A percentile compares a stretch with the other conserved stretches of the same genome.
These are phyloP conservation scores for Coemansia sp. DNA, from an alignment of 192 early-diverging fungal species.

Conservation along the genomic window DNA sequence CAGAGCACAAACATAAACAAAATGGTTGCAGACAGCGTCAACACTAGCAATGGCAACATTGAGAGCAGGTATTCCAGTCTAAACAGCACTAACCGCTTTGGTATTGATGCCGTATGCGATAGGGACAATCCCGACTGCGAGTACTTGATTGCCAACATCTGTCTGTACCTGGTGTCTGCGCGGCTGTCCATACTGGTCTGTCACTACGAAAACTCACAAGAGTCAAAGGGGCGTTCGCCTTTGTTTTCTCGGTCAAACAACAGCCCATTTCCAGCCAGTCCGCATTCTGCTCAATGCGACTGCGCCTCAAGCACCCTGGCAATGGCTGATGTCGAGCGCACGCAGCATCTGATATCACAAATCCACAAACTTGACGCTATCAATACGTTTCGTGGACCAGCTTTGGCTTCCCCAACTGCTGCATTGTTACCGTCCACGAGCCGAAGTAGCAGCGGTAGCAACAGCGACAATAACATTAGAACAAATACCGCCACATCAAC, in stretches of 20 bases:
- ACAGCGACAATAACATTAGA: conserved; percentile 4
- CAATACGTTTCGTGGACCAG: conserved; percentile 8
- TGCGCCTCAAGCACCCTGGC: conserved; percentile 31
- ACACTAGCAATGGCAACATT: too few species aligned
- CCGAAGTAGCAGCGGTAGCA: conserved; percentile 8
- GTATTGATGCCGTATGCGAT: conserved; percentile 3
- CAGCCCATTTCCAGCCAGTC: not conserved
- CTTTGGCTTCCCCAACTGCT: conserved; percentile 1
- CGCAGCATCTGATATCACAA: conserved; percentile 35
- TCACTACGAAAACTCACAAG: conserved; percentile 38
- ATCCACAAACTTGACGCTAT: conserved; percentile 36
- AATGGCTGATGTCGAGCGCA: conserved; percentile 26
- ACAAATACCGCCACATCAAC: not conserved
- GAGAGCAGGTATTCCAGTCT: too few species aligned
- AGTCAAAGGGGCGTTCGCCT: conserved; percentile 12
- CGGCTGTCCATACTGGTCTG: conserved; percentile 42
- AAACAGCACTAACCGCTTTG: not conserved
- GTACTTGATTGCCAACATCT: conserved; percentile 51
- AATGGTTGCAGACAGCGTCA: not conserved
- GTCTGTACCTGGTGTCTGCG: conserved; percentile 46
- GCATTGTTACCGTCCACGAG: not conserved
- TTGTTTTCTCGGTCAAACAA: conserved; percentile 3
- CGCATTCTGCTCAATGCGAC: conserved; percentile 22
- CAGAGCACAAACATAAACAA: conserved; percentile 3
- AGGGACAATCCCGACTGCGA: conserved; percentile 7